Base-by-base conservation (phyloP, 1,139 yeast genomes). In the Sugiyamaella japonica region DNA sequence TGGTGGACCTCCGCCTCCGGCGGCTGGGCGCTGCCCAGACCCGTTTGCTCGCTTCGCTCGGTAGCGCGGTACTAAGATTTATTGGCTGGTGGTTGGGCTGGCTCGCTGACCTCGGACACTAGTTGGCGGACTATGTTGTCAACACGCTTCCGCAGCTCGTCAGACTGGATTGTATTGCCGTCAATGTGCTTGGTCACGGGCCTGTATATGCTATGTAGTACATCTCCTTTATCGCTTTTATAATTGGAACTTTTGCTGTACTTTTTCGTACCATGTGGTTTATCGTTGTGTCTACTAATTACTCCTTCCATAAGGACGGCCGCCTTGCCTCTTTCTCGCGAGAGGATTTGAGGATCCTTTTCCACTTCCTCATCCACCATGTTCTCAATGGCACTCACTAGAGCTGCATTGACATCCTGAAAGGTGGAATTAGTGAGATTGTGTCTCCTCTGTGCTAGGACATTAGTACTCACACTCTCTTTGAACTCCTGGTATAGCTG, bases 271-370 rank as follows among this genome's bases (percentile, higher is more conserved):
- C 49, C 52, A 17, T 50, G 41, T 4, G 53, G 41, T 42, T 47
- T 36, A n/a, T 48, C 53, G 32, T 42, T 47, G 48, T 66, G 65
- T 25, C 67, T 57, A 38, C 55, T 62, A 17, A 67, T 56, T 6
- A 62, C 59, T 3, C 69, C 70, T 53, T 68, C 71, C 23, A 68
- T 53, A 43, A 68, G 42, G 8, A 69, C 70, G 1, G 69, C 69
- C 5, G 68, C 64, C 47, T 67, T 68, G 28, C 65, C 64, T 20
- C 67, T 58, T 29, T 64, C 69, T 7, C 69, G 60, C 2, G 56
- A 55, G 40, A 61, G 63, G 43, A 61, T 59, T 43, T 53, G 56
- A n/a, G 64, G 66, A 48, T 60, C 68, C 41, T 57, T 62, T 36
- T 49, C 55, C 3, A 66, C 63, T 50, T 68, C 68, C 6, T 59